Evolutionary conservation across 1,284 basidiomycete genomes (phyloP).

Genomic region (Ceratobasidium sp.): DNA sequence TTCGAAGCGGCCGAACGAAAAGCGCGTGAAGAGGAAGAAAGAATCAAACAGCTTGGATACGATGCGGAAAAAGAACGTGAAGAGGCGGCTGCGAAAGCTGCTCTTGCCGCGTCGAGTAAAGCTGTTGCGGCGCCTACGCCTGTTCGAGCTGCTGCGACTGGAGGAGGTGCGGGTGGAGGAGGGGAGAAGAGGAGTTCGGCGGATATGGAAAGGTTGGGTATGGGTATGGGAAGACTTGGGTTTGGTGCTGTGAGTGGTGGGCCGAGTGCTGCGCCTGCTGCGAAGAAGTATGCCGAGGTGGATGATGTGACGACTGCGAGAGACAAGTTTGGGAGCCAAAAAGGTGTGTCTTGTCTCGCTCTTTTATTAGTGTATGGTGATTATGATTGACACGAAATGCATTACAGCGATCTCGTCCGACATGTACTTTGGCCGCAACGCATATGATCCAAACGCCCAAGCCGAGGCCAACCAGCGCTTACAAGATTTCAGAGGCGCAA

Average conservation of each 20-base stretch:
- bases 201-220: constrained; percentile 75
- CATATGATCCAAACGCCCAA: constrained; percentile 82
- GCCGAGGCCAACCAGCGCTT: constrained; percentile 87
- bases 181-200: constrained; percentile 60
- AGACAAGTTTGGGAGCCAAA: constrained; percentile 92
- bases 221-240: constrained; percentile 88
- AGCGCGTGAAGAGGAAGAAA: constrained; percentile 88
- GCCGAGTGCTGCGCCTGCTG: constrained; percentile 55
- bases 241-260: constrained; percentile 84
- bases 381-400: not conserved
- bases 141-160: constrained; percentile 53
- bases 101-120: constrained; percentile 54
- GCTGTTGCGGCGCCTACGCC: constrained; percentile 55
- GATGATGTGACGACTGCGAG: constrained; percentile 85
- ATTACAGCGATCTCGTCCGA: constrained; percentile 88
- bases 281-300: constrained; percentile 57
- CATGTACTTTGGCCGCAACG: constrained; percentile 94
- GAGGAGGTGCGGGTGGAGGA: not conserved
- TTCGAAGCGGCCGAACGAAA: constrained; percentile 92
- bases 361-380: too few relatives aligned
- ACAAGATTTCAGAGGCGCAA: constrained; percentile 90
- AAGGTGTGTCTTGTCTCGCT: constrained; percentile 62
- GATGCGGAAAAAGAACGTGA: constrained; percentile 84
- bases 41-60: constrained; percentile 89
- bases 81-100: constrained; percentile 62